Percentiles rank a stretch among this genome's conserved stretches.
Conservation (phyloP, 2,329 filamentous ascomycete genomes). For the Beauveria pseudobassiana region DNA sequence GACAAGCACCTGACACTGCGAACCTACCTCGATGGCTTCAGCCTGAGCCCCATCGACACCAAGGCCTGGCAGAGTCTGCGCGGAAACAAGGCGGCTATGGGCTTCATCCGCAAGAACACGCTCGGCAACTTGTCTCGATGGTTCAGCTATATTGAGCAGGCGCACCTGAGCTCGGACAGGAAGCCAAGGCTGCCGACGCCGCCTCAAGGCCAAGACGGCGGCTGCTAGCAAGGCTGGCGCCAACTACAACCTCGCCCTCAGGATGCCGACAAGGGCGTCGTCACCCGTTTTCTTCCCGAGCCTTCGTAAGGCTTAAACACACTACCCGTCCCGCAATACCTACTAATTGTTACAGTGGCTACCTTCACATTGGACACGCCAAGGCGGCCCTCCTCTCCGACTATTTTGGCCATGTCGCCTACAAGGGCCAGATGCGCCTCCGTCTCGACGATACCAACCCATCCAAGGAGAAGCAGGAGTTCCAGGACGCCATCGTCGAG, state of each 20-base stretch:
- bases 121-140: conserved; percentile 75
- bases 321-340: neutral
- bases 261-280: conserved; percentile 80
- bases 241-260: conserved; percentile 85
- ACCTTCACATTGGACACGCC: conserved; percentile 91
- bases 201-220: conserved; percentile 61
- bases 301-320: conserved; percentile 56
- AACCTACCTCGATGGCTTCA: conserved; percentile 78
- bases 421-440: conserved; percentile 82
- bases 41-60: conserved; percentile 66
- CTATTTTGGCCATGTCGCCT: conserved; percentile 91
- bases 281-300: conserved; percentile 89
- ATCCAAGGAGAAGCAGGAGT: conserved; percentile 94
- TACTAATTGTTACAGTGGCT: conserved; percentile 45
- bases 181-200: conserved; percentile 62
- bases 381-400: conserved; percentile 92
- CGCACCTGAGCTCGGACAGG: conserved; percentile 65
- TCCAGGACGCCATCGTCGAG: conserved; percentile 86
- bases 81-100: conserved; percentile 74
- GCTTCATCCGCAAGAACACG: conserved; percentile 70
- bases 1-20: conserved; percentile 84
- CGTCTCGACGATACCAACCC: conserved; percentile 98
- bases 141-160: conserved; percentile 80
- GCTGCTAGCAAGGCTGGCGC: conserved; percentile 68
- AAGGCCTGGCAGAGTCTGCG: conserved; percentile 78